Evolutionary conservation across 169 alveolate species (phyloP).

Genomic region (Hammondia hammondi): DNA sequence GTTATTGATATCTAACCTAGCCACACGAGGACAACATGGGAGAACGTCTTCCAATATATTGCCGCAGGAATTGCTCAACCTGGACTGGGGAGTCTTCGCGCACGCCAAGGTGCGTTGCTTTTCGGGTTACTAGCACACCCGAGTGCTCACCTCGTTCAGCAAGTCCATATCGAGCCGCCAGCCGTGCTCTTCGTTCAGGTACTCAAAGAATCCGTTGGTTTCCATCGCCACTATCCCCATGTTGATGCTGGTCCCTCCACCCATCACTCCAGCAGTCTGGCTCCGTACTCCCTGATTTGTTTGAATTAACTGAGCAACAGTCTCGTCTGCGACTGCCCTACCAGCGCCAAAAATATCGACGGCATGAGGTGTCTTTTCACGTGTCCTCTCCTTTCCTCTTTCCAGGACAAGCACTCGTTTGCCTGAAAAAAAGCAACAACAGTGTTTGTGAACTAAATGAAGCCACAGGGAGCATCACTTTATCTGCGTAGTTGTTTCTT

Average conservation of each 20-base stretch:
- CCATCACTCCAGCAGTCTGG: slow-evolving; percentile 75
- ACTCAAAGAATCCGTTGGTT: not conserved
- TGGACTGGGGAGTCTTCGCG: not conserved
- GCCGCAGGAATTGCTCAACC: too few relatives aligned
- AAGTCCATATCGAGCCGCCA: not conserved
- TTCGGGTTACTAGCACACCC: not conserved
- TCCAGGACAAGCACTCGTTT: slow-evolving; percentile 74
- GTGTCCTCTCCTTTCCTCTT: slow-evolving; percentile 75
- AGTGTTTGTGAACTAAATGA: not conserved
- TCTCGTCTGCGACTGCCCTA: slow-evolving; percentile 73
- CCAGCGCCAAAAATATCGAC: slow-evolving; percentile 75
- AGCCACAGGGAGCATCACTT: too few relatives aligned
- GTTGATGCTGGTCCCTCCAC: slow-evolving; percentile 82
- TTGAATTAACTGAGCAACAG: slow-evolving; percentile 71
- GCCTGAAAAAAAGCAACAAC: not conserved
- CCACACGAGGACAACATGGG: too few relatives aligned
- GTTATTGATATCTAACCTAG: too few relatives aligned
- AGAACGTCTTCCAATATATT: too few relatives aligned
- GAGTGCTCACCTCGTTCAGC: not conserved
- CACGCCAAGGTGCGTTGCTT: not conserved
- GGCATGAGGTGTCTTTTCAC: slow-evolving; percentile 67
- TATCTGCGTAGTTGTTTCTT: too few relatives aligned
- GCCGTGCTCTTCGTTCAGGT: not conserved
- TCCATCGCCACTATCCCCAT: slow-evolving; percentile 78
- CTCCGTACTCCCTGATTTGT: slow-evolving; percentile 80